Evolutionary conservation across 2,329 filamentous ascomycete genomes (phyloP), one percentile per base, ranked within the genome.

Genomic region (Venturia aucupariae): DNA sequence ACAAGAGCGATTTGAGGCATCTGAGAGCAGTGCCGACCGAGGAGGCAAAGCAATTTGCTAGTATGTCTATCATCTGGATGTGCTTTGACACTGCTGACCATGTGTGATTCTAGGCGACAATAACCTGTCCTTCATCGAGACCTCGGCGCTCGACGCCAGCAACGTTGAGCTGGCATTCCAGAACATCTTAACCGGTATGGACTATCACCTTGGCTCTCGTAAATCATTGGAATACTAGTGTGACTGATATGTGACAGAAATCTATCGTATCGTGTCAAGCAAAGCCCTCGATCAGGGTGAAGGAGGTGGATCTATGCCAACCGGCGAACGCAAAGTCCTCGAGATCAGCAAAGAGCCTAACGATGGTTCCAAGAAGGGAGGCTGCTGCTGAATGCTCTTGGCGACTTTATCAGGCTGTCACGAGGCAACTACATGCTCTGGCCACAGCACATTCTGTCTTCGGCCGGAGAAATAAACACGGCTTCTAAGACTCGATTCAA

Each of bases 1-100:
- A 99, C 87, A 99, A 99, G 89, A 97, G 92, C 79, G 94, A 99
- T 96, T 89, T 97, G 88, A 90, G 92, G 79, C 94, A 99, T 80
- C 84, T 99, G 74, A 86, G 94, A 76, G 94, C 94, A 69, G 94
- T 99, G 70, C 92, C 94, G 62, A 99, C 94, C 67, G 94, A 99
- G 75, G 93, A 97, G 79, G 94, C 93, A 71, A 99, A 97, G 81
- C 84, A 90, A 68, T 99, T 99, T 86, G 94, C 94, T 65, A 97
- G 93, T 96, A 76, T 46, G 64, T 64, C 30, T 51, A 35, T 48
- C 19, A 2, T 30, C 2, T 22, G 17, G 19, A 3, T 1, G 30
- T 24, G 48, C 32, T 59, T 63, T 27, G 24, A 44, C 19, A 22
- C 57, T 32, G 41, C 54, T 66, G 61, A 64, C 44, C 24, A 22